phyloP scores from a whole-genome alignment of 371 early-diverging fungal genomes.

The Mucor irregularis region DNA sequence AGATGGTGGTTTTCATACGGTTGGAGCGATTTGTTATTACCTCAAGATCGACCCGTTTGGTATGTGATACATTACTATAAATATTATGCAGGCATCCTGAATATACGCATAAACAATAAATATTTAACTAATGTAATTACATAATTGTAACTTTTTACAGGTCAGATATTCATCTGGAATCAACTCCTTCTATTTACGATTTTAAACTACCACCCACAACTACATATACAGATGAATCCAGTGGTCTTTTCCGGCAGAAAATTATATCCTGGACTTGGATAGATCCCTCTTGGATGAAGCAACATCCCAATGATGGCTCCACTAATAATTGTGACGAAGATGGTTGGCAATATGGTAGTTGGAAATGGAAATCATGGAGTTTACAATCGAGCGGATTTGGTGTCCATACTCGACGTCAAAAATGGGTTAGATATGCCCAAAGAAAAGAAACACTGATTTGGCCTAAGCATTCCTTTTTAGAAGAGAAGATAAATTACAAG shows the following conservation, averaged over 20 bases:
- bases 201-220: constrained; percentile 28
- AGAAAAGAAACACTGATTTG: constrained; percentile 12
- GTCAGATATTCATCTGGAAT: constrained; percentile 30
- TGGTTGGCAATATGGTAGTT: constrained; percentile 23
- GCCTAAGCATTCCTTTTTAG: too few species aligned
- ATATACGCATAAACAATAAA: not conserved
- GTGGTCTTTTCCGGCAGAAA: not conserved
- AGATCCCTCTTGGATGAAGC: constrained; percentile 18
- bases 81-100: not conserved
- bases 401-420: constrained; percentile 14
- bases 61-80: too few species aligned
- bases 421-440: constrained; percentile 21
- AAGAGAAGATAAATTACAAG: too few species aligned
- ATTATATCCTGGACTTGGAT: constrained; percentile 15
- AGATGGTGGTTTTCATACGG: constrained; percentile 35
- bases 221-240: not conserved
- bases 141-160: constrained; percentile 5
- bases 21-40: constrained; percentile 23
- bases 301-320: not conserved
- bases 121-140: not conserved
- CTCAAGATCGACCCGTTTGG: constrained; percentile 31
- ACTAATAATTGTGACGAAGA: constrained; percentile 7
- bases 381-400: constrained; percentile 4
- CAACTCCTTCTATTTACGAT: constrained; percentile 16
- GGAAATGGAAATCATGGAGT: constrained; percentile 14